Conservation (phyloP, 768 basidiomycete genomes). For the Kondoa subrosea region DNA sequence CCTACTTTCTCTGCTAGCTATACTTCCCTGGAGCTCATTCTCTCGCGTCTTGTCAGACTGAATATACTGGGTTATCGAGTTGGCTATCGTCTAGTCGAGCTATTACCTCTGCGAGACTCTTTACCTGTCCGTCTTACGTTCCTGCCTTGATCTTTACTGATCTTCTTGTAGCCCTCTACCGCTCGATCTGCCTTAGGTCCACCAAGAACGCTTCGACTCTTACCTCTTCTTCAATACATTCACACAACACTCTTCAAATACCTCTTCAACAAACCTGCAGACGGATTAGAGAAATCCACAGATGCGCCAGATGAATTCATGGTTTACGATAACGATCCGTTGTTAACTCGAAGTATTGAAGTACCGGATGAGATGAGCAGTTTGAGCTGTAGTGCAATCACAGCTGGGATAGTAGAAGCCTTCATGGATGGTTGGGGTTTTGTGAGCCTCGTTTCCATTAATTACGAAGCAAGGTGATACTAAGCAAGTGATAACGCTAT, state of each 20-base stretch:
- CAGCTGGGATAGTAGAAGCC: conserved; percentile 92
- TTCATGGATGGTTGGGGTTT: conserved; percentile 86
- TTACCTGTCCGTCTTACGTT: conserved; percentile 27
- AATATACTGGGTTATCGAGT: conserved; percentile 86
- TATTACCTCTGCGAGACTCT: conserved; percentile 62
- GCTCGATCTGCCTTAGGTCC: conserved; percentile 47
- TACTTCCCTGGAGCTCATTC: neutral
- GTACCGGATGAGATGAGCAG: conserved; percentile 87
- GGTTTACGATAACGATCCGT: conserved; percentile 93
- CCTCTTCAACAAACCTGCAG: conserved; percentile 81
- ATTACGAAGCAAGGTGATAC: conserved; percentile 7
- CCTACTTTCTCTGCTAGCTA: neutral
- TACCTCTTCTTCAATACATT: conserved; percentile 80
- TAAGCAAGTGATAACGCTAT: conserved; percentile 6
- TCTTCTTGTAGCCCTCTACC: conserved; percentile 8
- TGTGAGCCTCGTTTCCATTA: conserved; percentile 41
- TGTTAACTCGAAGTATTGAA: conserved; percentile 75
- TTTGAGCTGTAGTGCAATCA: conserved; percentile 90
- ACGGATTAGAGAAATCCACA: conserved; percentile 87
- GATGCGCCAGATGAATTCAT: conserved; percentile 98
- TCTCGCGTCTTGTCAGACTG: conserved; percentile 46
- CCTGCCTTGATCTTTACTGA: neutral
- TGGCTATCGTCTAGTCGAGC: conserved; percentile 68
- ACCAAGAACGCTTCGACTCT: conserved; percentile 74
- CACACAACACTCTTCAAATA: conserved; percentile 92